Evolutionary conservation across 2,329 filamentous ascomycete species (phyloP).

Genomic region (Alternaria sp.): DNA sequence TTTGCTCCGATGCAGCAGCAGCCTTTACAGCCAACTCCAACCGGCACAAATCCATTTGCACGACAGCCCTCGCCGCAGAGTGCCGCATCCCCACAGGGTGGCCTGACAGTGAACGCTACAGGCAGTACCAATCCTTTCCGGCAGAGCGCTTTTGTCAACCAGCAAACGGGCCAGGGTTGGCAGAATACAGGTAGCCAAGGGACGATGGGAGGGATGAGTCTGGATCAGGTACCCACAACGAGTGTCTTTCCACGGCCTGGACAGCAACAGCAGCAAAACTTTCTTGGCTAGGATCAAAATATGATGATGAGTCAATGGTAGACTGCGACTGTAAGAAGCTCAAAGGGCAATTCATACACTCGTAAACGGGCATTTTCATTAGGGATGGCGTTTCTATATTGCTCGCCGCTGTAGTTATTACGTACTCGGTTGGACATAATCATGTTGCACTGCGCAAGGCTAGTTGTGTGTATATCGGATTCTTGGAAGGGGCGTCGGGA

Average conservation of each 20-base stretch:
- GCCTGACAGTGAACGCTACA: constrained; percentile 73
- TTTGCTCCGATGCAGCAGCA: constrained; percentile 47
- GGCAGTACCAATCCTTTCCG: constrained; percentile 95
- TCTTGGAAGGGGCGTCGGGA: not conserved
- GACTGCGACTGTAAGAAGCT: not conserved
- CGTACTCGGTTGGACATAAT: constrained; percentile 3
- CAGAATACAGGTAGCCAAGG: constrained; percentile 74
- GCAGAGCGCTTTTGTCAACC: constrained; percentile 88
- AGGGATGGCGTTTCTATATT: not conserved
- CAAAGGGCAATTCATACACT: not conserved
- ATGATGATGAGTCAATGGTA: not conserved
- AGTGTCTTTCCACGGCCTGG: constrained; percentile 86
- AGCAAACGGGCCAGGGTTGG: constrained; percentile 87
- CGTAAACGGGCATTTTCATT: constrained; percentile 1
- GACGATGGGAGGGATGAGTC: constrained; percentile 74
- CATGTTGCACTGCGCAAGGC: not conserved
- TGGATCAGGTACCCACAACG: constrained; percentile 79
- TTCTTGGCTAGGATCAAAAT: constrained; percentile 28
- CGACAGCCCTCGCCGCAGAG: constrained; percentile 57
- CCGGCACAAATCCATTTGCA: constrained; percentile 75
- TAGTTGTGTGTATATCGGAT: not conserved
- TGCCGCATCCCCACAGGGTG: constrained; percentile 35
- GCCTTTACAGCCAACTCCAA: constrained; percentile 62
- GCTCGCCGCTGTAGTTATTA: constrained; percentile 1
- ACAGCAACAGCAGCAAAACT: constrained; percentile 45